Percentiles rank a stretch among this genome's conserved stretches.
phyloP scores from a whole-genome alignment of 169 alveolate genomes.

The Plasmodium coatneyi region DNA sequence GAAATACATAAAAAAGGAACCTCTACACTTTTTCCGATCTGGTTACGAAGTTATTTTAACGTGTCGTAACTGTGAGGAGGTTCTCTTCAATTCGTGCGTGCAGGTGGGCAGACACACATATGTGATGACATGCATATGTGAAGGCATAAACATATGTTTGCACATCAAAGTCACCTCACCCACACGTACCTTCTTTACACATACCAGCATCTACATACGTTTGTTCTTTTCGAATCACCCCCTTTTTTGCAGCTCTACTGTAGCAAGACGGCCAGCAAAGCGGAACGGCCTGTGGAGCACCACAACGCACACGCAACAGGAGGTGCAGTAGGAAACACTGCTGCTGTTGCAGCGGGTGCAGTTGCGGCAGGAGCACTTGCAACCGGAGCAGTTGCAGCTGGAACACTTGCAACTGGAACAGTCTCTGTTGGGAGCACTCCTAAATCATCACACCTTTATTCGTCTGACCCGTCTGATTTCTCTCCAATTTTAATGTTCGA shows the following conservation, averaged over 20 bases:
- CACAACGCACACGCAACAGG: background rate
- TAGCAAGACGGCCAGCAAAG: background rate
- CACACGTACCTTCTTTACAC: background rate
- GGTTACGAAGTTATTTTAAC: slow-evolving; percentile 63
- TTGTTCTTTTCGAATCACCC: background rate
- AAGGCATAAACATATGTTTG: background rate
- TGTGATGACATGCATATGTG: too few species aligned
- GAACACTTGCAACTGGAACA: background rate
- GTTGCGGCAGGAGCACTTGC: background rate
- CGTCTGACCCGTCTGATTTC: background rate
- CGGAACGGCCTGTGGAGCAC: background rate
- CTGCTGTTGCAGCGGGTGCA: background rate
- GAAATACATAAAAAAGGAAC: slow-evolving; percentile 39
- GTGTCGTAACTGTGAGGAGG: slow-evolving; percentile 37
- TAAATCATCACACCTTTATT: background rate
- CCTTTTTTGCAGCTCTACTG: slow-evolving; percentile 48
- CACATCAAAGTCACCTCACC: background rate
- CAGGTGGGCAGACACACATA: slow-evolving; percentile 21
- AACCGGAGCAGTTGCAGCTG: background rate
- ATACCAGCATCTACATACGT: background rate
- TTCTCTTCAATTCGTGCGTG: slow-evolving; percentile 66
- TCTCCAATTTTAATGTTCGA: slow-evolving; percentile 8
- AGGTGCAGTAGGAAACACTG: background rate
- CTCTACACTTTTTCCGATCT: slow-evolving; percentile 59
- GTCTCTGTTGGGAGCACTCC: background rate